Evolutionary conservation across 2,329 filamentous ascomycete genomes (phyloP), one percentile per base, ranked within the genome.

Genomic region (Aspergillus versicolor): DNA sequence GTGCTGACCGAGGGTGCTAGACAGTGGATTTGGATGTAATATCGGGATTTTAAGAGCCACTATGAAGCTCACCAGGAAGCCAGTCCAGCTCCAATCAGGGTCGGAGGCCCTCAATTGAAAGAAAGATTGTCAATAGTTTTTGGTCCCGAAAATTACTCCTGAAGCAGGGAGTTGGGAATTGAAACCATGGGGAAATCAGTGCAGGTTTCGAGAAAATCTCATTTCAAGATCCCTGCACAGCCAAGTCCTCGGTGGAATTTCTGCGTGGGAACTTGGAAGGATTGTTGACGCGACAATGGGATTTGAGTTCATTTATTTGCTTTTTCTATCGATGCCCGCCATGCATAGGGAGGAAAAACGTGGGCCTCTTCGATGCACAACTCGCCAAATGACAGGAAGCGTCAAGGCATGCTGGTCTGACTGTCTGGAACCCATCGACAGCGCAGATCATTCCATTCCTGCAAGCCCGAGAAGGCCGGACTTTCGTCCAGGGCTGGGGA

Each of bases 161-260:
- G 41, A 53, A 47, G 37, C 58, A 66, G 65, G 63, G 61, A 62
- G 60, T 65, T 42, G 30, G 32, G 61, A 61, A 59, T 65, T 34
- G 30, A 38, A 52, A 57, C 65, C 64, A 67, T 68, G 64, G 65
- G 65, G 65, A 45, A 57, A 57, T 50, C 11, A 44, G 21, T 50
- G 32, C 46, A 38, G n/a, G 43, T 22, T 41, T 46, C 32, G 15
- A 44, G 37, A 54, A 53, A 40, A 24, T n/a, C 19, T 24, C 22
- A 44, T 24, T 43, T 32, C 27, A 47, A 19, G 42, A 37, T 24
- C 49, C 43, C 21, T 52, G 50, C 41, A 13, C 17, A 11, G 41
- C 30, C 50, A 44, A 52, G 30, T 34, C 41, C 30, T 21, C 17
- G 8, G 21, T 9, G n/a, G 15, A 17, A 17, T 21, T 15, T 24